Evolutionary conservation across 257 asterid species (phyloP), one percentile per base, ranked within the genome.

Genomic region (Solanum corneliomulleri): DNA sequence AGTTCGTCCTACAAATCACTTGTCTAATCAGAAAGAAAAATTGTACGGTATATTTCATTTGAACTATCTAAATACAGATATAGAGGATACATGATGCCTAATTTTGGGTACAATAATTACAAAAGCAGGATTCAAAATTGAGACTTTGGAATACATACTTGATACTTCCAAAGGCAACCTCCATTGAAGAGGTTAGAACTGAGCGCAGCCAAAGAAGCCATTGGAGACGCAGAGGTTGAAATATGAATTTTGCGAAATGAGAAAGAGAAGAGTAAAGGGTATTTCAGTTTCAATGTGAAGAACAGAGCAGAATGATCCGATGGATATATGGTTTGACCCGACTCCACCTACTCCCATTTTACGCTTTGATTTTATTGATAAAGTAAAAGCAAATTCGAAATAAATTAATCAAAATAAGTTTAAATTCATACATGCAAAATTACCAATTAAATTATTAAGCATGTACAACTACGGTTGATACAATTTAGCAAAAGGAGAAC

Each of bases 1-100:
- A 88, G 66, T 80, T 85, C 93, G 86, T 85, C 95, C 96, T 93
- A 88, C 88, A 90, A 86, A 42, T 11, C 52, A 58, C 56, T 27
- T 15, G 15, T 62, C 27, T 52, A 77, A 66, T 62, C 86, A 85
- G 68, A 44, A 29, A 25, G 2, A 9, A 27, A 80, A 16, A 47
- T 47, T 27, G 27, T 23, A 47, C 52, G 68, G 27, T 47, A 5
- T 25, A 64, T 81, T 64, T 77, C 80, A 72, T 20, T 72, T 35
- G 80, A 72, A 35, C 5, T 20, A 72, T 72, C 77, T 8, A 70
- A 31, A 31, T 56, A 16, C 3, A 70, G n/a, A 70, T 0, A 31
- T 9, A 9, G 25, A 33, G 27, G 4, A 72, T 35, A 35, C 85
- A 81, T 25, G 82, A 29, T n/a, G 39, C 33, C 10, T 45, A 37